Evolutionary conservation across 1,139 yeast genomes (phyloP).

Genomic region (Debaryomyces robertsiae): DNA sequence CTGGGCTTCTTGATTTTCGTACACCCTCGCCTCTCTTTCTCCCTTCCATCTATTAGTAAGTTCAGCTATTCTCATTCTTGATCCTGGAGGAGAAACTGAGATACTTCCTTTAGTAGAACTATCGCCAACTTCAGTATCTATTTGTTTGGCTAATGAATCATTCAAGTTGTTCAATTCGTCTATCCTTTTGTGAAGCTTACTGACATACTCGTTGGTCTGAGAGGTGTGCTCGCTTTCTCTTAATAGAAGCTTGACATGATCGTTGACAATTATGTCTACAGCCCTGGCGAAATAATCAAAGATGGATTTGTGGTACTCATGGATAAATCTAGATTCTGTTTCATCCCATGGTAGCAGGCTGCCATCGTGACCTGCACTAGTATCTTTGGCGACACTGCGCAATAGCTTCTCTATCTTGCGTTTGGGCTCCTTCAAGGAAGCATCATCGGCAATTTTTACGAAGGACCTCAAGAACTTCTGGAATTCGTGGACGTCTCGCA

Average conservation of each 20-base stretch:
- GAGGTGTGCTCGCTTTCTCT: slow-evolving; percentile 31
- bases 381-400: neutral
- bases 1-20: slow-evolving; percentile 59
- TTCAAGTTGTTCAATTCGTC: slow-evolving; percentile 32
- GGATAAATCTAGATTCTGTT: slow-evolving; percentile 33
- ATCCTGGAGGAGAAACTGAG: slow-evolving; percentile 30
- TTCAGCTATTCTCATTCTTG: slow-evolving; percentile 59
- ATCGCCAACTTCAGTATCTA: slow-evolving; percentile 12
- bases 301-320: slow-evolving; percentile 55
- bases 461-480: slow-evolving; percentile 49
- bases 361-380: slow-evolving; percentile 13
- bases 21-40: slow-evolving; percentile 68
- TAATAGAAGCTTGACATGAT: slow-evolving; percentile 51
- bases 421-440: slow-evolving; percentile 59
- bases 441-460: slow-evolving; percentile 58
- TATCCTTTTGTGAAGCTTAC: slow-evolving; percentile 33
- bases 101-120: slow-evolving; percentile 9
- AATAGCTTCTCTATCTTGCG: slow-evolving; percentile 47
- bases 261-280: slow-evolving; percentile 56
- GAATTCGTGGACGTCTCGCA: slow-evolving; percentile 41
- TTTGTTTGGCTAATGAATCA: slow-evolving; percentile 25
- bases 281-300: slow-evolving; percentile 63
- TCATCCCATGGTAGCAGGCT: slow-evolving; percentile 17
- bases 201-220: slow-evolving; percentile 26
- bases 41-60: slow-evolving; percentile 65